Base-by-base conservation (phyloP, 768 basidiomycete species). In the Trametes gibbosa region DNA sequence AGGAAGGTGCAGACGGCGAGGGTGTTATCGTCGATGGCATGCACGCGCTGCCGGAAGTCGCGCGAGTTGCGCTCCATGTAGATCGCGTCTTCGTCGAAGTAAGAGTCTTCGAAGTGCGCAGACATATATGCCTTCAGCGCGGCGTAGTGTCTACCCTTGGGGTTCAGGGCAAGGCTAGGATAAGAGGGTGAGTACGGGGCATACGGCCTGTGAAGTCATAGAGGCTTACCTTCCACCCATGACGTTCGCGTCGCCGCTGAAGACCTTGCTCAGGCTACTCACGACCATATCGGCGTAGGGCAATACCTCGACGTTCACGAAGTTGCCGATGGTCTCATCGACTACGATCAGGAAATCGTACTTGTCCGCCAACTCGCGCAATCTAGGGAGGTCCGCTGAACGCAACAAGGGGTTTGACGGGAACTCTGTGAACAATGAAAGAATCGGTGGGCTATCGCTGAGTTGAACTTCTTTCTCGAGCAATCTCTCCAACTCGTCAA, bases 1-100 rank as follows among this genome's bases (percentile, higher is more conserved):
- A 99, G 78, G 70, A 88, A 84, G 54, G 90, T 87, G 72, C 93
- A 95, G 56, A 95, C 77, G 43, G 82, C 82, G 69, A 92, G 86
- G 3, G 95, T 79, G 71, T 96, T 98, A 32, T 73, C 71, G 71
- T 98, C 92, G 72, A 96, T 92, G 53, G 77, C 70, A 55, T 77
- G 77, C 64, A 94, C 81, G 54, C 96, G 91, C 8, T 76, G 78
- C 51, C 80, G 74, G 77, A 96, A 98, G 74, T 97, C 87, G 50
- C 96, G 91, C 17, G 96, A 98, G 75, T 99, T 99, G 64, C 95
- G 90, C 70, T 99, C 96, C 90, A 99, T 90, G 79, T 86, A 96
- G 56, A 98, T 84, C 41, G 92, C 94, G 68, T 99, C 96, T 70
- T 95, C 91, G 67, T 84, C 80, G 64, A 89, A 98, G 75, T 92